Conservation (phyloP, 495 filamentous ascomycete genomes). For the Neurospora cerealis region DNA sequence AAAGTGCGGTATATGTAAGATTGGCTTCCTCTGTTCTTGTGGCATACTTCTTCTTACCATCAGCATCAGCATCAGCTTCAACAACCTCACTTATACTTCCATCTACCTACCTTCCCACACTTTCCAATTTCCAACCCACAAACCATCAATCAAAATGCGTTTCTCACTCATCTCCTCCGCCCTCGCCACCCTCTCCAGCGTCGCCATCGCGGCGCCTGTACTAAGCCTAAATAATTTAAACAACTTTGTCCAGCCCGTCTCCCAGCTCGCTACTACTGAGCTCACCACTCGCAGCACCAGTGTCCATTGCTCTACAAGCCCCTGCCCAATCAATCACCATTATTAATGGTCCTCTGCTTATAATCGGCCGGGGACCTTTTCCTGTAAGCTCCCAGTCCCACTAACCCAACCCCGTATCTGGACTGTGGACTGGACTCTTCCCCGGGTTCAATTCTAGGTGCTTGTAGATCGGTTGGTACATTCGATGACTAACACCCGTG, state of each 20-base stretch:
- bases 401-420: too few species aligned
- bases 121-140: background rate
- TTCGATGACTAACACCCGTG: too few species aligned
- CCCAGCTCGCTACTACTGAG: background rate
- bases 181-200: slow-evolving; percentile 4
- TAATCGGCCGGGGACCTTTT: slow-evolving; percentile 19
- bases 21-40: too few species aligned
- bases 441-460: too few species aligned
- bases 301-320: background rate
- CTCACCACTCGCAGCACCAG: slow-evolving; percentile 3
- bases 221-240: too few species aligned
- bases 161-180: slow-evolving; percentile 8
- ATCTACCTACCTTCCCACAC: too few species aligned
- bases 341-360: slow-evolving; percentile 14
- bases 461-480: too few species aligned
- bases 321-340: slow-evolving; percentile 1
- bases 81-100: too few species aligned
- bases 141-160: slow-evolving; percentile 7
- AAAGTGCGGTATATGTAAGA: too few species aligned
- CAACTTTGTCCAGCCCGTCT: too few species aligned
- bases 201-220: background rate
- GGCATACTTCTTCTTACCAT: background rate
- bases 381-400: slow-evolving; percentile 1
- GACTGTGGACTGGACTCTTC: too few species aligned
- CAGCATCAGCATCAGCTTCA: background rate